phyloP scores from a whole-genome alignment of 2,329 filamentous ascomycete species.

The Ceratocystis huliohia region DNA sequence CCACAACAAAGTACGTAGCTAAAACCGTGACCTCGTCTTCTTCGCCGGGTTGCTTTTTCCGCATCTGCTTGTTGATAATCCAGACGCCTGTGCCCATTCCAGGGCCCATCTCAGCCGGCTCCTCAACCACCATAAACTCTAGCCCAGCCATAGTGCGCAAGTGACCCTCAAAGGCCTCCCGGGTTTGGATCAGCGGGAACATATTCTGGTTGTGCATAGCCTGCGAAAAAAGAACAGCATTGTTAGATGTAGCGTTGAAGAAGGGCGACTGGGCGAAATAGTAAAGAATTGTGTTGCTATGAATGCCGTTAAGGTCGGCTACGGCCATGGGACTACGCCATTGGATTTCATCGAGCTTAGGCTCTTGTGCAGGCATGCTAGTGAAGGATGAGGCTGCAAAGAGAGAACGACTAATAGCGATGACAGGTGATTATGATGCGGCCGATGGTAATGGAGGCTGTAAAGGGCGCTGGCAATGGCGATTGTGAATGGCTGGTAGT shows the following conservation, averaged over 20 bases:
- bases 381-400: neutral
- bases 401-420: neutral
- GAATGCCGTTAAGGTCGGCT: constrained; percentile 44
- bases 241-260: constrained; percentile 56
- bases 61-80: constrained; percentile 56
- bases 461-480: neutral
- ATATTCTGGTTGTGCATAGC: constrained; percentile 49
- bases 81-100: constrained; percentile 56
- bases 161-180: constrained; percentile 50
- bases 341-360: constrained; percentile 53
- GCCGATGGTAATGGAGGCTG: too few species aligned
- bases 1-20: constrained; percentile 50
- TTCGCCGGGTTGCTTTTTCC: constrained; percentile 42
- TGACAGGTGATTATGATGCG: neutral
- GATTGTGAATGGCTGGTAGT: neutral
- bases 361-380: constrained; percentile 37
- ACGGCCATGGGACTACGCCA: constrained; percentile 44
- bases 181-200: constrained; percentile 44
- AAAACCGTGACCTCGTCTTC: constrained; percentile 49
- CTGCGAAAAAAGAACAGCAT: constrained; percentile 49
- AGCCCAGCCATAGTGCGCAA: constrained; percentile 52
- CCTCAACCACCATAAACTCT: constrained; percentile 54
- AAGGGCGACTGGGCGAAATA: constrained; percentile 58
- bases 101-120: constrained; percentile 49
- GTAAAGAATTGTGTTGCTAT: constrained; percentile 52